Evolutionary conservation across 768 basidiomycete genomes (phyloP).

Genomic region (Trichaptum fuscoviolaceum): DNA sequence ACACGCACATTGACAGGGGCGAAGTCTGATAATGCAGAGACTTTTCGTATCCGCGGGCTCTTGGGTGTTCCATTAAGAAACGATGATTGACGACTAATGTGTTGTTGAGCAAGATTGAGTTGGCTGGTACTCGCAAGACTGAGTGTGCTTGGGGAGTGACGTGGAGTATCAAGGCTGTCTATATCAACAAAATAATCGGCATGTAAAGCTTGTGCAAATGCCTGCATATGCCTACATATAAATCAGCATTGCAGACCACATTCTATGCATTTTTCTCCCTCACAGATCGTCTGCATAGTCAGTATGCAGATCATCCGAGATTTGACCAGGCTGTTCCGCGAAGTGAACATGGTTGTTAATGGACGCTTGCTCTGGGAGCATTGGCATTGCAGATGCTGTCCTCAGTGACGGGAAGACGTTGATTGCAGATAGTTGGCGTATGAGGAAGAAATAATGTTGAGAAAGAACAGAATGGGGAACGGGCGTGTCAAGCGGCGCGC

Average conservation of each 20-base stretch:
- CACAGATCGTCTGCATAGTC: constrained; percentile 74
- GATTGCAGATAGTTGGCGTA: background rate
- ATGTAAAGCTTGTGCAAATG: constrained; percentile 71
- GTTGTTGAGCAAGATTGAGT: background rate
- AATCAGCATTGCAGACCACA: constrained; percentile 5
- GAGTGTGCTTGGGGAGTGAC: constrained; percentile 16
- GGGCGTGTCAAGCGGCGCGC: background rate
- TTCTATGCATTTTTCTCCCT: constrained; percentile 19
- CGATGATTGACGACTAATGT: constrained; percentile 17
- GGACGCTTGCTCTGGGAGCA: background rate
- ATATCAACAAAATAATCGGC: constrained; percentile 48
- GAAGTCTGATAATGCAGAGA: constrained; percentile 81
- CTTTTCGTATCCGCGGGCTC: constrained; percentile 61
- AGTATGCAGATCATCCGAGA: constrained; percentile 29
- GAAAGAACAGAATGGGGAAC: background rate
- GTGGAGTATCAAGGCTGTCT: constrained; percentile 29
- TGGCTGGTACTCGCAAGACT: background rate
- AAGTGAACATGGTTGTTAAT: background rate
- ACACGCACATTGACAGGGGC: constrained; percentile 87
- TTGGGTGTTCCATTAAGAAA: constrained; percentile 13
- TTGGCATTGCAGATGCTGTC: background rate
- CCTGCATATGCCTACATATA: constrained; percentile 53
- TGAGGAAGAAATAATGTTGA: background rate
- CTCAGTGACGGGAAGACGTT: background rate
- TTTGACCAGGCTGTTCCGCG: background rate